Percentiles rank a stretch among this genome's conserved stretches.
Evolutionary conservation across 2,329 filamentous ascomycete species (phyloP).

Genomic region (Diaporthe batatas): DNA sequence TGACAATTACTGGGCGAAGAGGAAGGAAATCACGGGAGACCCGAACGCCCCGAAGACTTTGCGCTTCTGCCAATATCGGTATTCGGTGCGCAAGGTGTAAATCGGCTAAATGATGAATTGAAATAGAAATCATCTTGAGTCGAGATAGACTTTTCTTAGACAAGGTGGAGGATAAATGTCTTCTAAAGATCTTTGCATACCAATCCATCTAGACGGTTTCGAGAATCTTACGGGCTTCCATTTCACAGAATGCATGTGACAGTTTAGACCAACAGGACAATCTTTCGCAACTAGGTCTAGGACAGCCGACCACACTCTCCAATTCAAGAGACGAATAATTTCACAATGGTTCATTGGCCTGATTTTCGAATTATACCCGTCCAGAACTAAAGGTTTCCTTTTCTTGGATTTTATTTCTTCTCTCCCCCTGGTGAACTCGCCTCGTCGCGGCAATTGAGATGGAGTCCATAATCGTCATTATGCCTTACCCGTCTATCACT

Average conservation of each 20-base stretch:
- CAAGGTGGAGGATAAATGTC: background rate
- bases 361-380: background rate
- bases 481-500: no score
- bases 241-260: background rate
- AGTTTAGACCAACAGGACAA: background rate
- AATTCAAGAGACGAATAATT: background rate
- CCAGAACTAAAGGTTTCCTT: background rate
- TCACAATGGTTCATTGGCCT: background rate
- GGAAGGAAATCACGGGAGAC: constrained; percentile 18
- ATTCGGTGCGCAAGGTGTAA: constrained; percentile 12
- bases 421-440: background rate
- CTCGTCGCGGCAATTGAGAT: background rate
- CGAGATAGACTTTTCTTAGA: background rate
- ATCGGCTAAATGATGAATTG: background rate
- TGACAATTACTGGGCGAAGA: constrained; percentile 27
- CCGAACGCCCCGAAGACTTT: constrained; percentile 12
- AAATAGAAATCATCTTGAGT: background rate
- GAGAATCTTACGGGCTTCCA: background rate
- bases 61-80: constrained; percentile 22
- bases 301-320: background rate
- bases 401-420: no score
- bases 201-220: background rate
- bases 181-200: background rate
- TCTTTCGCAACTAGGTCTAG: background rate
- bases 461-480: no score